Evolutionary conservation across 768 basidiomycete species (phyloP), one percentile per base, ranked within the genome.

Genomic region (Mycena olivaceomarginata): DNA sequence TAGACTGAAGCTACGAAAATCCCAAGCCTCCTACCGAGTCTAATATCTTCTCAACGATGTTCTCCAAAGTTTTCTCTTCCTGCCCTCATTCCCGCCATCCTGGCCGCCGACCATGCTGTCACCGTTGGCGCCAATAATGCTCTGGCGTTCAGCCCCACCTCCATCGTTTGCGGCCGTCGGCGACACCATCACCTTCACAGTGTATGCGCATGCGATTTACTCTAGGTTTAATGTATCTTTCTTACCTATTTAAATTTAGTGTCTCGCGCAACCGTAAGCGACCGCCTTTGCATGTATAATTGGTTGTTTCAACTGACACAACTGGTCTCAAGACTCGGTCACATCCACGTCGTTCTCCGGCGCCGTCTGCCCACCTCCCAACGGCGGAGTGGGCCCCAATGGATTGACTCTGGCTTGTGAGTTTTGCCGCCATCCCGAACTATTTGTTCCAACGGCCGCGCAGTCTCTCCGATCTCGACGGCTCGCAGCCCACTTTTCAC

Each of bases 121-220:
- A 59, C 37, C 57, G 81, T 81, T 37, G 81, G 81, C 12, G 45
- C 62, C 31, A 59, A 56, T 62, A 79, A 79, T 56, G 71, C 25
- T 15, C 67, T 81, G 48, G 56, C 77, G 8, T 81, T 79, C 74
- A 67, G 22, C 57, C 81, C 81, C 1, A 74, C 80, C 25, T 69
- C 65, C 1, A 70, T 80, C 41, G 56, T 48, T n/a, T 16, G 79
- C 81, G 12, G 62, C 48, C 15, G 57, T 77, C 63, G 79, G 79
- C 16, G 81, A 81, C 65, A 79, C 78, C 31, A 20, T 81, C 40
- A 81, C 77, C 1, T 81, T 81, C 75, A 80, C 76, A 15, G 75
- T 81, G 69, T 67, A 60, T 4, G 70, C 9, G 4, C 31, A 31
- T 4, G 3, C 31, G 6, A 16, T 57, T 40, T 25, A 37, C 60